Percentiles rank a stretch among this genome's conserved stretches.
These are phyloP conservation scores for Zopfia rhizophila DNA, from an alignment of 2,329 filamentous ascomycete species.

Conservation along the genomic window DNA sequence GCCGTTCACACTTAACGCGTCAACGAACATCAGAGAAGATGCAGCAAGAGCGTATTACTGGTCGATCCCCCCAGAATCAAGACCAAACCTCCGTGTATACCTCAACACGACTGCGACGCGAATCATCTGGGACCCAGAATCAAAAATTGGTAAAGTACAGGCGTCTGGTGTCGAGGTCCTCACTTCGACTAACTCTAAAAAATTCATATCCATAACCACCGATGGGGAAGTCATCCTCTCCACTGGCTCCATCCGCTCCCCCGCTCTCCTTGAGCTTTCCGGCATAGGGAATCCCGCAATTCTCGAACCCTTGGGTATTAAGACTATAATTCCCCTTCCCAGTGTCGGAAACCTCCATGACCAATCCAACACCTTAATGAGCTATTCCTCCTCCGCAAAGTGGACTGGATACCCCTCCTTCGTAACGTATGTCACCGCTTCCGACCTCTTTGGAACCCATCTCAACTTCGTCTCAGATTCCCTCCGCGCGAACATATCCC, in stretches of 20 bases:
- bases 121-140: conserved; percentile 48
- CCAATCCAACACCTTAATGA: conserved; percentile 41
- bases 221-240: conserved; percentile 48
- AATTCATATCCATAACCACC: conserved; percentile 26
- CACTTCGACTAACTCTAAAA: conserved; percentile 26
- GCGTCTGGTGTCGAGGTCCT: conserved; percentile 40
- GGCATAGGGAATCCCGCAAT: conserved; percentile 48
- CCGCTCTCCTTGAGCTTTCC: conserved; percentile 48
- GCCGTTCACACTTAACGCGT: conserved; percentile 55
- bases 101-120: conserved; percentile 55
- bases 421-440: conserved; percentile 47
- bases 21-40: conserved; percentile 55
- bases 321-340: conserved; percentile 31
- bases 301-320: conserved; percentile 33
- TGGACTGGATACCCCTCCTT: conserved; percentile 53
- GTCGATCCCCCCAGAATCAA: conserved; percentile 47
- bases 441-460: conserved; percentile 46
- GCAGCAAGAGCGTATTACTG: conserved; percentile 61
- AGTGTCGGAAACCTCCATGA: conserved; percentile 50
- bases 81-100: conserved; percentile 57
- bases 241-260: conserved; percentile 47
- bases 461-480: conserved; percentile 33
- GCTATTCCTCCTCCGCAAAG: conserved; percentile 39
- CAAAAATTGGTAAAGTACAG: conserved; percentile 7
- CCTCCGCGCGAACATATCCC: conserved; percentile 36